Conservation (phyloP, 2,329 filamentous ascomycete species). For the Colletotrichum cuscutae region DNA sequence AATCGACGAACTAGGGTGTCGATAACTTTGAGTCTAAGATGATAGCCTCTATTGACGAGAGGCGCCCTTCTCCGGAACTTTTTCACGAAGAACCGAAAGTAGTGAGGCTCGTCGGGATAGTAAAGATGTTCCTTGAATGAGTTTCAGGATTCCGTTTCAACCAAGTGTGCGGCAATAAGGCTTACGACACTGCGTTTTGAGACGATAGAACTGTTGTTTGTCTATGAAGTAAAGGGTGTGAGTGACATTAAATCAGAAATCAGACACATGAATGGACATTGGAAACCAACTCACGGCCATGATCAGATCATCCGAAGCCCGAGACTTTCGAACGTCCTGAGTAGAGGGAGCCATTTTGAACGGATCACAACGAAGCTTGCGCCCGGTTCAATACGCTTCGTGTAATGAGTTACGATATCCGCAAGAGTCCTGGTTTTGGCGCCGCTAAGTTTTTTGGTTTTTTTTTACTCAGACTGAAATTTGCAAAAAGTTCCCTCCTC, state of each 20-base stretch:
- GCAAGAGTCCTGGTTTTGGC: background rate
- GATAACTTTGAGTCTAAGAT: constrained; percentile 85
- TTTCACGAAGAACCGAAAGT: constrained; percentile 87
- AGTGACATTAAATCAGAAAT: background rate
- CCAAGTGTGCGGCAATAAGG: background rate
- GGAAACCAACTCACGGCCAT: constrained; percentile 59
- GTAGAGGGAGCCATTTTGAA: constrained; percentile 10
- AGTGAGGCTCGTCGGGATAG: constrained; percentile 80
- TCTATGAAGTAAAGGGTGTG: constrained; percentile 57
- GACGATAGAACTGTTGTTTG: constrained; percentile 91
- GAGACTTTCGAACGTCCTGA: constrained; percentile 1
- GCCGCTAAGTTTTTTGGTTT: background rate
- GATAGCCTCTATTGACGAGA: constrained; percentile 90
- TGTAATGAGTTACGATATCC: background rate
- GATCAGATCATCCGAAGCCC: constrained; percentile 59
- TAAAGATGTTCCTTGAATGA: constrained; percentile 68
- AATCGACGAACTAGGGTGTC: constrained; percentile 81
- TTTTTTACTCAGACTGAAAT: background rate
- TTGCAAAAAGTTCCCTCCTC: background rate
- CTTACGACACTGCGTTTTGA: constrained; percentile 91
- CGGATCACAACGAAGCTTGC: background rate
- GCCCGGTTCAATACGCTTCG: background rate
- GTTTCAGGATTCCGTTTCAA: background rate
- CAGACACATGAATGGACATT: background rate
- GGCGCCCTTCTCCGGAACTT: constrained; percentile 87